phyloP scores from a whole-genome alignment of 495 filamentous ascomycete species.

The Entonaema liquescens region DNA sequence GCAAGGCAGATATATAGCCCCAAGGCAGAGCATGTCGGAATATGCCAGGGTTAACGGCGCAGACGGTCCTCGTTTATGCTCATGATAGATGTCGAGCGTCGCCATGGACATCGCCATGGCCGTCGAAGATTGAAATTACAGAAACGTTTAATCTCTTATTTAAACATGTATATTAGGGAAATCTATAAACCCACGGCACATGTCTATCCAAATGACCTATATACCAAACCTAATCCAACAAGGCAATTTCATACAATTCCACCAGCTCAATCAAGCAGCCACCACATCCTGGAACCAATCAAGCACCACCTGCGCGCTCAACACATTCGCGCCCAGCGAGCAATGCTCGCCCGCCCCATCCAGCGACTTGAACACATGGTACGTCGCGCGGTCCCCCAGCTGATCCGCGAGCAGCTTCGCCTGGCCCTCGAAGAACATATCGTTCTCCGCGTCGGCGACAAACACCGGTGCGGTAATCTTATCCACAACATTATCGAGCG shows the following conservation, averaged over 20 bases:
- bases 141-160: neutral
- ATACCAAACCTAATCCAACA: neutral
- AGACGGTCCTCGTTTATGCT: neutral
- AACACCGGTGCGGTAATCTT: slow-evolving; percentile 49
- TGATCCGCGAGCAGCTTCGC: slow-evolving; percentile 43
- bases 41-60: neutral
- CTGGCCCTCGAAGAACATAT: slow-evolving; percentile 51
- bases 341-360: slow-evolving; percentile 46
- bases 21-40: neutral
- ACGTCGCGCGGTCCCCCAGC: slow-evolving; percentile 47
- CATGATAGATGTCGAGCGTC: neutral
- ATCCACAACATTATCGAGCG: slow-evolving; percentile 40
- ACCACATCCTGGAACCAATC: slow-evolving; percentile 47
- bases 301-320: slow-evolving; percentile 37
- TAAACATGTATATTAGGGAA: neutral
- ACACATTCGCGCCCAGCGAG: slow-evolving; percentile 36
- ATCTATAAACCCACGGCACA: neutral
- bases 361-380: slow-evolving; percentile 36
- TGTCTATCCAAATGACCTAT: too few species aligned
- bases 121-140: neutral
- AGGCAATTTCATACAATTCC: neutral
- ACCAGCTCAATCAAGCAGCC: slow-evolving; percentile 2
- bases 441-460: slow-evolving; percentile 48
- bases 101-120: neutral
- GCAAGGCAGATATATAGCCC: neutral